Evolutionary conservation across 371 early-diverging fungal genomes (phyloP).

Genomic region (Syncephalastrum sp.): DNA sequence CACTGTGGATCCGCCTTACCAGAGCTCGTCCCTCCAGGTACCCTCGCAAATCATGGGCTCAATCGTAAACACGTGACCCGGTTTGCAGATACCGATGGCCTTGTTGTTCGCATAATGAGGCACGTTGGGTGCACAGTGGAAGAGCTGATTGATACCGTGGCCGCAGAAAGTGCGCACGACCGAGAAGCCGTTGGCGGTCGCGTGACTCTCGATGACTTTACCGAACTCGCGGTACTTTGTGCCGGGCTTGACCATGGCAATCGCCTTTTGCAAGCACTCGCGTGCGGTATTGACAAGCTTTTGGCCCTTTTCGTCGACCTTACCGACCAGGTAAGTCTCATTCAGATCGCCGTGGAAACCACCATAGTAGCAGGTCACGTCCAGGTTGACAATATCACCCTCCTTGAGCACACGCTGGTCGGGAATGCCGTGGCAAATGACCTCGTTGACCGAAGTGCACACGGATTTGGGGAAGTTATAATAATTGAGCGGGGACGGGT

Average conservation of each 20-base stretch:
- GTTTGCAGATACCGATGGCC: slow-evolving; percentile 90
- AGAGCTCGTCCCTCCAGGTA: slow-evolving; percentile 37
- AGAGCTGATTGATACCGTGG: slow-evolving; percentile 88
- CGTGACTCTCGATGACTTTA: slow-evolving; percentile 84
- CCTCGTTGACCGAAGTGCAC: slow-evolving; percentile 81
- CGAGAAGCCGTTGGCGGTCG: slow-evolving; percentile 78
- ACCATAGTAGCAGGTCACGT: slow-evolving; percentile 82
- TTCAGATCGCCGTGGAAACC: slow-evolving; percentile 94
- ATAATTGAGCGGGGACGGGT: slow-evolving; percentile 96
- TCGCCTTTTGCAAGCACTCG: slow-evolving; percentile 86
- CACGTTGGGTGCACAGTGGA: slow-evolving; percentile 87
- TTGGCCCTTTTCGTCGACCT: slow-evolving; percentile 73
- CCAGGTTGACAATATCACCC: slow-evolving; percentile 93
- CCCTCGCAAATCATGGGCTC: slow-evolving; percentile 97
- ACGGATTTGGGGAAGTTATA: slow-evolving; percentile 89
- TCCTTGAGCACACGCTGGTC: slow-evolving; percentile 83
- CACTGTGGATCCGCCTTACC: slow-evolving; percentile 20
- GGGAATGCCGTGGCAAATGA: slow-evolving; percentile 91
- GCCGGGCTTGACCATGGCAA: slow-evolving; percentile 89
- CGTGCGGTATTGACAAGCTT: slow-evolving; percentile 74
- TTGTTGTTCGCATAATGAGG: slow-evolving; percentile 95
- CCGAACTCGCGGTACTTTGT: slow-evolving; percentile 90
- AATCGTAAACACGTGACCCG: slow-evolving; percentile 95
- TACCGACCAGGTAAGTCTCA: slow-evolving; percentile 84
- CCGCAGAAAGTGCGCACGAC: slow-evolving; percentile 94